Evolutionary conservation across 352 stramenopile genomes (phyloP), one percentile per base, ranked within the genome.

Genomic region (Globisporangium recalcitrans): DNA sequence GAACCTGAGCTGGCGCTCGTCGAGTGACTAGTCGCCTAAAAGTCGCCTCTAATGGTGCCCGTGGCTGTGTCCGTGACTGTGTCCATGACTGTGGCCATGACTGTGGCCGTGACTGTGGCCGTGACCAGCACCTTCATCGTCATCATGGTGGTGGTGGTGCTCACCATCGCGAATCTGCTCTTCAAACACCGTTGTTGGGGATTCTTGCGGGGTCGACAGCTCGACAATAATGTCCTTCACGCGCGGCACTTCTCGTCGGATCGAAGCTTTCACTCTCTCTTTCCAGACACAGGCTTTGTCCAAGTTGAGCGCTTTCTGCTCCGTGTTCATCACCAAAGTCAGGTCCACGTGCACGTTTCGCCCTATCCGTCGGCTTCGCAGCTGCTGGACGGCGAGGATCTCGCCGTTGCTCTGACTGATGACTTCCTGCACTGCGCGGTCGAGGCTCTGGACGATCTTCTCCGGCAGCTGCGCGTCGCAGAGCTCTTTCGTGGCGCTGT

Each of bases 181-280:
- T n/a, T 71, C 65, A 58, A 73, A 69, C 10, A 75, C 53, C 11
- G 51, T 75, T 19, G 68, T 68, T 8, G 62, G 58, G 0, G 38
- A 49, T 40, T 78, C 62, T 19, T 57, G 32, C 11, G 53, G 32
- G 29, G 80, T 82, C n/a, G 76, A 54, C 8, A 90, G 67, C 62
- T 90, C 80, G 16, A 90, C 65, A 24, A 88, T 60, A 48, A 90
- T 76, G 56, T 90, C 80, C 49, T 88, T 83, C 22, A 84, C 80
- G 9, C 76, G 74, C 21, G 80, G 77, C 24, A 88, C 62, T 22
- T 73, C 58, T 10, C 64, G 60, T 32, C 72, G 69, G 27, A 90
- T 78, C 11, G 76, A 70, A 22, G 42, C 9, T 44, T 87, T 88
- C 27, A 83, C 75, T 36, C 71, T 71, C 54, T 82, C 67, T 61